Conservation (phyloP, 2,329 filamentous ascomycete species). For the Fusarium buxicola region DNA sequence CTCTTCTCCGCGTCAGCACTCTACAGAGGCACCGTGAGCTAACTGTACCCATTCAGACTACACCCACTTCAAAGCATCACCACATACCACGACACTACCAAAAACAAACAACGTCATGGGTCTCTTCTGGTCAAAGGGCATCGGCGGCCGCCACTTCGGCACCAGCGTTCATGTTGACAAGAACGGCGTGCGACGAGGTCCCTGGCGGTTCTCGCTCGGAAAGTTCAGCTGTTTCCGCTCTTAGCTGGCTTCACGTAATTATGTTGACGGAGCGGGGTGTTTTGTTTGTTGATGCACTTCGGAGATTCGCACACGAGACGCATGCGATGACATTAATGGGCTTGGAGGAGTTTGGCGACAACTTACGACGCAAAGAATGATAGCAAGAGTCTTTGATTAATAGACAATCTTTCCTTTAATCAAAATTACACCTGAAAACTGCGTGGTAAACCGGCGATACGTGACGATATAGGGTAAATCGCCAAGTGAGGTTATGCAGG, state of each 20-base stretch:
- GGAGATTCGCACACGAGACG: not conserved
- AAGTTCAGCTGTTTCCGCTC: slow-evolving; percentile 64
- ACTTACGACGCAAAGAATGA: not conserved
- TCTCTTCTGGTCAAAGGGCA: slow-evolving; percentile 59
- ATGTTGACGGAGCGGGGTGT: not conserved
- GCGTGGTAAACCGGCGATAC: not conserved
- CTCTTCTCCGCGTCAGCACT: not conserved
- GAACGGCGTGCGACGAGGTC: slow-evolving; percentile 61
- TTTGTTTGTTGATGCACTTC: not conserved
- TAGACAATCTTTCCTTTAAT: slow-evolving; percentile 1
- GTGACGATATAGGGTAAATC: slow-evolving; percentile 20
- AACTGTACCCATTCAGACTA: slow-evolving; percentile 8
- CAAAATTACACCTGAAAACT: not conserved
- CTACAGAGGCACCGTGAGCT: slow-evolving; percentile 3
- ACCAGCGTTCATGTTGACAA: slow-evolving; percentile 60
- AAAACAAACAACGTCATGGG: slow-evolving; percentile 52
- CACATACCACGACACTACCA: not conserved
- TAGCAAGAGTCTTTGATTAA: slow-evolving; percentile 11
- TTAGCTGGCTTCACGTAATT: slow-evolving; percentile 4
- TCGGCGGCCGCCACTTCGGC: slow-evolving; percentile 63
- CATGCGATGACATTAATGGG: slow-evolving; percentile 25
- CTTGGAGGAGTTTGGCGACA: slow-evolving; percentile 18
- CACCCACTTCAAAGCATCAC: not conserved
- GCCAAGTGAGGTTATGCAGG: slow-evolving; percentile 8
- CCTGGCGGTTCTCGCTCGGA: slow-evolving; percentile 63